Base-by-base conservation (phyloP, 352 stramenopile species). In the Phytophthora colocasiae region DNA sequence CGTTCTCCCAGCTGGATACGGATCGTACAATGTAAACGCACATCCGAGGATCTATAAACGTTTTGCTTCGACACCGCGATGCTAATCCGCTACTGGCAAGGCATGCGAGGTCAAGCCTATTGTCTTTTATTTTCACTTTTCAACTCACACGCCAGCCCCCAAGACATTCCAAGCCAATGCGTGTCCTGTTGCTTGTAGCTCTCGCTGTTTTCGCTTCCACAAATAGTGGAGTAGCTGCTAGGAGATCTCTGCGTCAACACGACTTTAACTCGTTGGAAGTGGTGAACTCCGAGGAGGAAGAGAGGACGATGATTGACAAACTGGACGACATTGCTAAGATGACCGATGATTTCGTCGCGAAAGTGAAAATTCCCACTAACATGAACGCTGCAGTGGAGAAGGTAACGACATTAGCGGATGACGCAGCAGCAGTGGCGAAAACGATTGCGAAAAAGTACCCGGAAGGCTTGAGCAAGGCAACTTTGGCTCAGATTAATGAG, bases 211-310 rank as follows among this genome's bases (percentile, higher is more conserved):
- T 36, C 31, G 31, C 31, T 36, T 4, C 31, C 2, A 4, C 9
- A 11, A 11, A 10, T 10, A 36, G 8, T 36, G 31, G 9, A 14
- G 31, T 36, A 36, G 31, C 9, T 36, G 8, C 12, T 10, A 55
- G 44, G 31, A 12, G 15, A 32, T 44, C 19, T 24, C 31, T 55
- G 48, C 48, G 48, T 55, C 31, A 27, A 9, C 19, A 54, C 29
- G 17, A 43, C 15, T 19, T 19, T n/a, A 7, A 43, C 0, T n/a
- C 14, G n/a, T 19, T 43, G 11, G 9, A 8, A 36, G 31, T 36
- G 9, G 7, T 10, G 4, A 15, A 54, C 0, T 43, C 38, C 15
- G 15, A 43, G 5, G 4, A 43, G 14, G 38, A 43, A 43, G 38
- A 43, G 38, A 43, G 38, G n/a, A 19, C 4, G 2, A 6, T 11